Evolutionary conservation across 495 filamentous ascomycete genomes (phyloP).

Genomic region (Daldinia grandis): DNA sequence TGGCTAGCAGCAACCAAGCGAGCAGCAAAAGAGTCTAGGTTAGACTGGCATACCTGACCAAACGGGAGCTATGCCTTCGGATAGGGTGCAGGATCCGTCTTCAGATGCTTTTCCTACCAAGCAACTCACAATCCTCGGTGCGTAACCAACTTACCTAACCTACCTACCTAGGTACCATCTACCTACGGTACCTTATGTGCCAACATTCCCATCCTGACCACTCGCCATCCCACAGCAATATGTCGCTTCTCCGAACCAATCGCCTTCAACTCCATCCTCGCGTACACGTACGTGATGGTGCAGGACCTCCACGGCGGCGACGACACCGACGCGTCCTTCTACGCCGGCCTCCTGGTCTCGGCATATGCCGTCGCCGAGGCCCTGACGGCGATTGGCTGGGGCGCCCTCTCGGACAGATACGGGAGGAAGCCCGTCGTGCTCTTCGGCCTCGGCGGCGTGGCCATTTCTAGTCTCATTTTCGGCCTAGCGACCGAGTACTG

Average conservation of each 20-base stretch:
- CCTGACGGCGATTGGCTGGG: slow-evolving; percentile 82
- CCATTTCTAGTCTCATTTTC: slow-evolving; percentile 86
- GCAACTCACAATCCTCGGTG: slow-evolving; percentile 49
- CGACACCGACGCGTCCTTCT: slow-evolving; percentile 76
- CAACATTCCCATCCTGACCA: slow-evolving; percentile 5
- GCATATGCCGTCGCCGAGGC: slow-evolving; percentile 90
- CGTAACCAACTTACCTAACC: slow-evolving; percentile 6
- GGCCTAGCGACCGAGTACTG: slow-evolving; percentile 80
- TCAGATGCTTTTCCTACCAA: slow-evolving; percentile 44
- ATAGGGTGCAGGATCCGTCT: slow-evolving; percentile 24
- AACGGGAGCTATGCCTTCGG: slow-evolving; percentile 29
- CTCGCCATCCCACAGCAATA: slow-evolving; percentile 63
- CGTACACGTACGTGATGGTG: slow-evolving; percentile 94
- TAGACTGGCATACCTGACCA: not conserved
- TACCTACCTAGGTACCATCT: no score
- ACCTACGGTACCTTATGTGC: no score
- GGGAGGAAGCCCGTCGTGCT: slow-evolving; percentile 86
- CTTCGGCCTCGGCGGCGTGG: slow-evolving; percentile 80
- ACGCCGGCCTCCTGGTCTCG: slow-evolving; percentile 88
- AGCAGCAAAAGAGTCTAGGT: not conserved
- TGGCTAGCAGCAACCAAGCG: not conserved
- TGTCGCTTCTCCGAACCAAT: slow-evolving; percentile 93
- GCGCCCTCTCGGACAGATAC: slow-evolving; percentile 79
- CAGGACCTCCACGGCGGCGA: slow-evolving; percentile 76
- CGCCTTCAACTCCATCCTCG: slow-evolving; percentile 96